Evolutionary conservation across 768 basidiomycete genomes (phyloP).

Genomic region (Serpula lacrymans): DNA sequence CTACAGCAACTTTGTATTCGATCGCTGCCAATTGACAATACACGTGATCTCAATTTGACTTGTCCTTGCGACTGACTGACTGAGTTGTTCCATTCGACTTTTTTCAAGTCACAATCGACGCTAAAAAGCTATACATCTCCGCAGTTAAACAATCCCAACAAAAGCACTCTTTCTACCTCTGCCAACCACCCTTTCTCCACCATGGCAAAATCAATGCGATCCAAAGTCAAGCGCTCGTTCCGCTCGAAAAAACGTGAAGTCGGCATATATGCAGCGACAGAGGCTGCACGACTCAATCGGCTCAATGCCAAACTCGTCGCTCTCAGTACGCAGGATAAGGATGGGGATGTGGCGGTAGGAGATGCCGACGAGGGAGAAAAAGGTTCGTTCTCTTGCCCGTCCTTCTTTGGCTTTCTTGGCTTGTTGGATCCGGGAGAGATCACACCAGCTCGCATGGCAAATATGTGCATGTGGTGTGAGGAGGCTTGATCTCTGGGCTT

Average conservation of each 20-base stretch:
- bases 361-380: conserved; percentile 24
- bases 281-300: conserved; percentile 73
- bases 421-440: conserved; percentile 58
- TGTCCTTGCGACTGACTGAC: no score
- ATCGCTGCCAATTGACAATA: neutral
- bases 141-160: no score
- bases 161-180: no score
- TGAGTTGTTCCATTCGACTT: no score
- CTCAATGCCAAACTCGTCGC: conserved; percentile 63
- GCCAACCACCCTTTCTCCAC: no score
- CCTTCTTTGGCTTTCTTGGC: conserved; percentile 54
- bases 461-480: conserved; percentile 15
- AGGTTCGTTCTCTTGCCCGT: conserved; percentile 56
- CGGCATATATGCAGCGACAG: conserved; percentile 72
- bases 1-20: no score
- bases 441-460: conserved; percentile 38
- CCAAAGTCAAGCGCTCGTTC: conserved; percentile 76
- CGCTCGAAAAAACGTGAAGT: conserved; percentile 73
- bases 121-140: no score
- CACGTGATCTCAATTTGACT: neutral
- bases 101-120: no score
- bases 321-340: conserved; percentile 38
- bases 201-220: conserved; percentile 84
- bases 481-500: neutral
- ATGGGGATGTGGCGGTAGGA: conserved; percentile 34